Base-by-base conservation (phyloP, 2,329 filamentous ascomycete genomes). In the Arthrobotrys pseudoclavata region DNA sequence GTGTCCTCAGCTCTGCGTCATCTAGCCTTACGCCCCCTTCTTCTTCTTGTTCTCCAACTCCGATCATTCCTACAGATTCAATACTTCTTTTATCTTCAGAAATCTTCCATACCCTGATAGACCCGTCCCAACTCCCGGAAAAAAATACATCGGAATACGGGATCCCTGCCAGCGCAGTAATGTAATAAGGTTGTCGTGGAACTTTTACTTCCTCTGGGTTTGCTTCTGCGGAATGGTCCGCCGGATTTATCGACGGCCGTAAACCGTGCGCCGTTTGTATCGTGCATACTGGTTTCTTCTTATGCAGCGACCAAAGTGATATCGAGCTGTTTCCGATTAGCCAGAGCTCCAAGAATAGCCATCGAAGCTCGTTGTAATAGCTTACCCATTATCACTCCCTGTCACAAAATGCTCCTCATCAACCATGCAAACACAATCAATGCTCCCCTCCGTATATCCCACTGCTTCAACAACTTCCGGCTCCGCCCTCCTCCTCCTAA, bases 111-210 rank as follows among this genome's bases (percentile, higher is more conserved):
- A 91, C 91, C 61, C 95, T 88, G 72, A 99, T 87, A 83, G 89
- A 90, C 1, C 96, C 96, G 83, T 97, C 96, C 94, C 95, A 99
- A 84, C 93, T 97, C 34, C 95, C 96, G 80, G 91, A 96, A 62
- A 99, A 86, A 70, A 99, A 89, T 62, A 97, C 86, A 82, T 99
- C 94, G 4, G 93, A 95, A 83, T 94, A 97, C 0, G 96, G 95
- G 60, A 99, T 87, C 0, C 93, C 91, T 60, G 90, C 87, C 50
- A 99, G 86, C 4, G 95, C 94, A 0, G 96, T 99, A 83, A 99
- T 96, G 88, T 92, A 96, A 82, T 95, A 88, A 3, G 96, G 92
- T 80, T 91, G 88, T 0, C 91, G 89, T 22, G 88, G 85, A 50
- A 91, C 86, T 55, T 91, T 86, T n/a, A 86, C 85, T 1, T 86